Evolutionary conservation across 73 alveolate genomes (phyloP).

Genomic region (Paramecium pentaurelia): DNA sequence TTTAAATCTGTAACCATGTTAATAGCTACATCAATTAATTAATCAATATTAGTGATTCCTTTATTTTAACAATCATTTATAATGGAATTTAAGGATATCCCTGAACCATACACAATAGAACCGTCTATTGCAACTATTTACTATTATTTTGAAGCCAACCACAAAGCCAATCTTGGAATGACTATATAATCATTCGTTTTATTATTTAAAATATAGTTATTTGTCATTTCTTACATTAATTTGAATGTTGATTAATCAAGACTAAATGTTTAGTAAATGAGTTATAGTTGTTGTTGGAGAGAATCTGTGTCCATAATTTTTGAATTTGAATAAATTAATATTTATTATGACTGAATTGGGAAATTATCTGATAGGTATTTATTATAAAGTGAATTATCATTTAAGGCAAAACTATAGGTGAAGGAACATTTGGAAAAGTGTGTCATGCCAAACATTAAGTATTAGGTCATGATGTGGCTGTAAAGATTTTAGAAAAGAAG

Average conservation of each 20-base stretch:
- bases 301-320: constrained; percentile 7
- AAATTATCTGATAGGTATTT: constrained; percentile 30
- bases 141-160: constrained; percentile 34
- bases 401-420: constrained; percentile 51
- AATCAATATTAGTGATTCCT: neutral
- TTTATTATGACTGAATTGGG: constrained; percentile 39
- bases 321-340: constrained; percentile 32
- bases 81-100: neutral
- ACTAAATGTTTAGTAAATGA: neutral
- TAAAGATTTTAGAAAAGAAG: constrained; percentile 56
- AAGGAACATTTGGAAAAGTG: constrained; percentile 65
- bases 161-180: constrained; percentile 23
- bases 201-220: neutral
- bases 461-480: constrained; percentile 58
- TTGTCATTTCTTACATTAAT: constrained; percentile 21
- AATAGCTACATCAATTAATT: neutral
- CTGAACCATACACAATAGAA: constrained; percentile 9
- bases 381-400: neutral
- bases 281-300: neutral
- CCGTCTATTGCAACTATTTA: constrained; percentile 30
- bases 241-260: constrained; percentile 10
- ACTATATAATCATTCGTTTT: neutral
- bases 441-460: constrained; percentile 46
- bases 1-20: constrained; percentile 7
- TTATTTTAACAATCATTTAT: constrained; percentile 26